These are phyloP conservation scores for Suillus fuscotomentosus DNA, from an alignment of 768 basidiomycete genomes.

Conservation along the genomic window DNA sequence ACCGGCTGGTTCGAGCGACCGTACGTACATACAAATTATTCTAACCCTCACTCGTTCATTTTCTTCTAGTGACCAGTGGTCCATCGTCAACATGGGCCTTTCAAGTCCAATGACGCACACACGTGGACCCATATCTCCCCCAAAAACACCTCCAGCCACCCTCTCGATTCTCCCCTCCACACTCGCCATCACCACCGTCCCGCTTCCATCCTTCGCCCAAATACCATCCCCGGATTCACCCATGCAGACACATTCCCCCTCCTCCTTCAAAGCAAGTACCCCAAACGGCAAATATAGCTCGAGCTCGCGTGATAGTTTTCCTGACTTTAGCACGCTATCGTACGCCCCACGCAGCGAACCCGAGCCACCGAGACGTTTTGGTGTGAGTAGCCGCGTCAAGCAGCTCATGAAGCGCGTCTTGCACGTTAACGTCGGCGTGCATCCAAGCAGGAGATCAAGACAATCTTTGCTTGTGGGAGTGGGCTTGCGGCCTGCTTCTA, in stretches of 20 bases:
- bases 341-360: constrained; percentile 4
- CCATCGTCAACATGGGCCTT: constrained; percentile 24
- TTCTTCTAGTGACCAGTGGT: constrained; percentile 26
- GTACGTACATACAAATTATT: constrained; percentile 6
- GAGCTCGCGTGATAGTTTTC: constrained; percentile 6
- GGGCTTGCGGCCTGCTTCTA: constrained; percentile 2
- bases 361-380: constrained; percentile 14
- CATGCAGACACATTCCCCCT: not conserved
- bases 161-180: not conserved
- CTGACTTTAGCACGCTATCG: constrained; percentile 16
- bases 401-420: constrained; percentile 21
- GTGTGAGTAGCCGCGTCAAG: constrained; percentile 19
- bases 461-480: constrained; percentile 8
- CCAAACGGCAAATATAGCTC: constrained; percentile 4
- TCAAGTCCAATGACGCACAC: constrained; percentile 1
- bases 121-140: constrained; percentile 4
- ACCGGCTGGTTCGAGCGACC: constrained; percentile 30
- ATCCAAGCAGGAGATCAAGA: not conserved
- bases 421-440: constrained; percentile 9
- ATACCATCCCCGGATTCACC: constrained; percentile 8
- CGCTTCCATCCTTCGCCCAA: not conserved
- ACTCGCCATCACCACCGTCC: not conserved
- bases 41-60: not conserved
- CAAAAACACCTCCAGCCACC: constrained; percentile 7
- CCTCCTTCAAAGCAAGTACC: constrained; percentile 1